Conservation (phyloP, 768 basidiomycete species). For the Coprinopsis sp. region DNA sequence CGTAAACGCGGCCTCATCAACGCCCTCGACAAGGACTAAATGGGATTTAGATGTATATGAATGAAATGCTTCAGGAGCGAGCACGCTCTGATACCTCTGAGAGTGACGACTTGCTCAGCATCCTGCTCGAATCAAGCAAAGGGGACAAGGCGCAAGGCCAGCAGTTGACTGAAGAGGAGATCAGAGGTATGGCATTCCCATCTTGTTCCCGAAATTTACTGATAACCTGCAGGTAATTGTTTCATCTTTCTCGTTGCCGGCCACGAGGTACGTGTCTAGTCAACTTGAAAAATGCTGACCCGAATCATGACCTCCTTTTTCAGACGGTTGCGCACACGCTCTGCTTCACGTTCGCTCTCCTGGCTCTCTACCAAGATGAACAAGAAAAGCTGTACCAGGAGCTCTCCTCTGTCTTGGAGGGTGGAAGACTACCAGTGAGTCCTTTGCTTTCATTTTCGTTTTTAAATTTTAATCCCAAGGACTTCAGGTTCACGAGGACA, state of each 20-base stretch:
- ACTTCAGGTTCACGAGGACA: constrained; percentile 40
- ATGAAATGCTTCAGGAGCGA: constrained; percentile 49
- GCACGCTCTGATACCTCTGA: constrained; percentile 29
- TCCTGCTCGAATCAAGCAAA: constrained; percentile 45
- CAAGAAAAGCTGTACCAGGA: constrained; percentile 33
- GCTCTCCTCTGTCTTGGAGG: constrained; percentile 29
- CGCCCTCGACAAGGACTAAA: no score
- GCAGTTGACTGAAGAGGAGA: constrained; percentile 40
- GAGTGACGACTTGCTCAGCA: constrained; percentile 49
- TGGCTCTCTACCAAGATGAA: constrained; percentile 35
- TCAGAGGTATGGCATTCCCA: constrained; percentile 28
- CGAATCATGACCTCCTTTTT: not conserved
- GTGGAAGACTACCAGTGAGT: constrained; percentile 24
- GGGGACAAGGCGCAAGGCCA: constrained; percentile 27
- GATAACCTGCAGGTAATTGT: constrained; percentile 35
- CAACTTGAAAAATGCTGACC: not conserved
- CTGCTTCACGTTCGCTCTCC: constrained; percentile 32
- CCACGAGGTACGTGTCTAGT: no score
- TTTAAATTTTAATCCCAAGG: not conserved
- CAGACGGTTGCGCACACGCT: constrained; percentile 34
- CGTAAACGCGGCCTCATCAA: no score
- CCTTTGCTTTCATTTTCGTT: no score
- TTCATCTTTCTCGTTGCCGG: constrained; percentile 54
- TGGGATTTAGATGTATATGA: constrained; percentile 33
- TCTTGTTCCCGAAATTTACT: not conserved